phyloP scores from a whole-genome alignment of 75 land plant species.

The Cupressus sempervirens region DNA sequence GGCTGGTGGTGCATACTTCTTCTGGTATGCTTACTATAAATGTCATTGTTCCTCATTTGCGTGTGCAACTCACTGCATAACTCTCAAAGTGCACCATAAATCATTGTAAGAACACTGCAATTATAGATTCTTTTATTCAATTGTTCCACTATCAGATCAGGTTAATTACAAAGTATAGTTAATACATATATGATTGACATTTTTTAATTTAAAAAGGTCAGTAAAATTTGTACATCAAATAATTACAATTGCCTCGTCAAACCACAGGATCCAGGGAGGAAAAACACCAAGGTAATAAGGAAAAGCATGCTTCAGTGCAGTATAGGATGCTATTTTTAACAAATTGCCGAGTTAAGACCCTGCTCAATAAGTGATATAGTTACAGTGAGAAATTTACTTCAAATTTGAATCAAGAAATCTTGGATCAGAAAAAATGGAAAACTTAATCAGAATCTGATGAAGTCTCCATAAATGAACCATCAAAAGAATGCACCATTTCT shows the following conservation, averaged over 20 bases:
- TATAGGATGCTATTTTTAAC: background rate
- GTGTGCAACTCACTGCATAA: background rate
- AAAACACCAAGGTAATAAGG: background rate
- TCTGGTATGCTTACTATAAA: background rate
- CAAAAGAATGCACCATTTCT: conserved; percentile 33
- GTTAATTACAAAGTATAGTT: background rate
- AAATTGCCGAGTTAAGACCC: background rate
- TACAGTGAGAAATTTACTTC: background rate
- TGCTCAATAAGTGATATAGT: background rate
- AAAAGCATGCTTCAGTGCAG: background rate
- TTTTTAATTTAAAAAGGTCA: background rate
- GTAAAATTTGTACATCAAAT: background rate
- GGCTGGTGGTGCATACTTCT: background rate
- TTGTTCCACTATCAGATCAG: background rate
- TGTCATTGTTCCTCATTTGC: background rate
- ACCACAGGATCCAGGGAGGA: background rate
- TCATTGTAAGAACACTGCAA: background rate
- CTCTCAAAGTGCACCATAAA: background rate
- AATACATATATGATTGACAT: background rate
- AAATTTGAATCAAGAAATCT: background rate
- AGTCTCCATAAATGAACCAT: conserved; percentile 12
- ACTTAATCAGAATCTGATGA: conserved; percentile 50
- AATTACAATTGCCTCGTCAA: background rate
- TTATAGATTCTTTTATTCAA: background rate
- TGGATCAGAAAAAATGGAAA: background rate